A percentile compares a stretch with the other conserved stretches of the same genome.
Conservation (phyloP, 352 stramenopile genomes). For the Poterioochromonas sp. region DNA sequence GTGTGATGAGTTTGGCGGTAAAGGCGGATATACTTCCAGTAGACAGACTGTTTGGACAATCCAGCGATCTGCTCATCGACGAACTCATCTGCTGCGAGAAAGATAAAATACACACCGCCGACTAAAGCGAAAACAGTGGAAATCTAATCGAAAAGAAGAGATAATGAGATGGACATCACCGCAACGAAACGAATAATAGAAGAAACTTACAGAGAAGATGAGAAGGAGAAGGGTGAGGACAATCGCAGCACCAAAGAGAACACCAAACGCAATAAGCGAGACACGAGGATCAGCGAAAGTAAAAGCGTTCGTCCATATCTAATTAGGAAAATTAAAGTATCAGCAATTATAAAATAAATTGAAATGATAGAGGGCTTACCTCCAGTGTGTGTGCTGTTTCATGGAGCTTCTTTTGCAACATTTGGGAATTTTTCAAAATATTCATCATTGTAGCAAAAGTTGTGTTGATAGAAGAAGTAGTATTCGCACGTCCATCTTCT, state of each 20-base stretch:
- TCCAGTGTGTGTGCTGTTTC: too few species aligned
- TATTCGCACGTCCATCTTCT: background rate
- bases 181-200: background rate
- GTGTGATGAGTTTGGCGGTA: background rate
- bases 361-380: too few species aligned
- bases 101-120: background rate
- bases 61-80: background rate
- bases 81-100: background rate
- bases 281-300: constrained; percentile 19
- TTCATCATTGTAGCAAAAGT: background rate
- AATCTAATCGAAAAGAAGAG: background rate
- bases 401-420: too few species aligned
- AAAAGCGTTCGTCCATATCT: background rate
- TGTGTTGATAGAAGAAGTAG: background rate
- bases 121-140: background rate
- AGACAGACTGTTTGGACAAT: background rate
- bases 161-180: background rate
- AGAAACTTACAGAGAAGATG: background rate
- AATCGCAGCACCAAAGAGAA: background rate
- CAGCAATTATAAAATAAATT: too few species aligned
- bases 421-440: too few species aligned
- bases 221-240: background rate
- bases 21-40: background rate
- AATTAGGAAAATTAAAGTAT: background rate
- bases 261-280: background rate